Base-by-base conservation (phyloP, 2,329 filamentous ascomycete genomes). In the Alternaria metachromatica region DNA sequence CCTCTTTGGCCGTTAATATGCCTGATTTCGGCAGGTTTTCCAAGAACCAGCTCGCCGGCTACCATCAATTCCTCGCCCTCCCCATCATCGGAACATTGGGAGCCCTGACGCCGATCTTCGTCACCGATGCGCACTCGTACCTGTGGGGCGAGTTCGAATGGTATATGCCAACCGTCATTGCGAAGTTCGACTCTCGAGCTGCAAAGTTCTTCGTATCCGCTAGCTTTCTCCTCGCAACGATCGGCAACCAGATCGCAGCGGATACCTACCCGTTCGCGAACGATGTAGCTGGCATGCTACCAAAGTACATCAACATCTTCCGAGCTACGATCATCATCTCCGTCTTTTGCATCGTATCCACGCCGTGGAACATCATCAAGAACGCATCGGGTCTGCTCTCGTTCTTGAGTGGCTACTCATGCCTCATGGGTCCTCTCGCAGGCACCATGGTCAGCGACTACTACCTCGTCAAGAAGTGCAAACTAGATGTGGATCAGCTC, bases 1-100 rank as follows among this genome's bases (percentile, higher is more conserved):
- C 78, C 12, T 83, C 82, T 23, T 78, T 84, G 62, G 83, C 84
- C 2, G 82, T 86, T 59, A 87, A 87, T 70, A 85, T 86, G 74
- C 80, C 84, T 6, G 81, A 82, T 72, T 82, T 82, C 58, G 79
- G 78, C 15, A 75, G 81, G 2, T 82, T 82, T 65, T 81, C 75
- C 49, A 83, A 82, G 69, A 80, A 82, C 51, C 76, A 72, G n/a
- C 71, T 82, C 18, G 73, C 69, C 1, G 81, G 81, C 43, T 77
- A 78, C 41, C 82, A 83, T 53, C 83, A 84, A 64, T 82, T 82
- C 65, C 81, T 84, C 66, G 83, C 84, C 53, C 76, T 85, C 1
- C 82, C 84, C 5, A 76, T 85, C 58, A 85, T 86, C 54, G 73
- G 73, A 55, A 85, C 83, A 6, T 71, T 85, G 23, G 82, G 84